Evolutionary conservation across 371 early-diverging fungal species (phyloP), one percentile per base, ranked within the genome.

Genomic region (Massospora cicadina): DNA sequence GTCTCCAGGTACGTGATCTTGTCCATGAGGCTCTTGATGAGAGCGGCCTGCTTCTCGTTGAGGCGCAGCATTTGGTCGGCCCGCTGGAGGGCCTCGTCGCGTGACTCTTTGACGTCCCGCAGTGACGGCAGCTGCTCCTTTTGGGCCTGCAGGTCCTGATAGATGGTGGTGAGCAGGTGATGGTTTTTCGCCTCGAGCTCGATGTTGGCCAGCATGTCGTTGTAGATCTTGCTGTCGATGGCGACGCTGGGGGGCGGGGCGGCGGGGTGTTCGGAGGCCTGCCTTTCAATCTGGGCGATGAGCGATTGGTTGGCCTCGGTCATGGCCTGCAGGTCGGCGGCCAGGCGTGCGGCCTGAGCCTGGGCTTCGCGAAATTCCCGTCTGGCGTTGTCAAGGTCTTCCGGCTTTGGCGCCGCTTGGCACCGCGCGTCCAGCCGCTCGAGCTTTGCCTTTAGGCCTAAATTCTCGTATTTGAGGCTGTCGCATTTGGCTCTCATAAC

Each of bases 141-240:
- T 7, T n/a, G 32, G 13, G 24, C 43, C 29, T 33, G 32, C 7
- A 63, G 55, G 17, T 63, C 63, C 29, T 33, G 13, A 26, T 63
- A 30, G 5, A 63, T 63, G 7, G 55, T 54, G 21, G 17, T 63
- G 7, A 63, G 28, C 27, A 63, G 32, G 26, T 53, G 13, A 33
- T 63, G 63, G 63, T 63, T 63, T 54, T 63, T 63, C 2, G 63
- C 27, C 29, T 63, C 63, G 5, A 63, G 63, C 27, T 63, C 43
- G 26, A 63, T 23, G 29, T 63, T 63, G 7, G 54, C 55, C 1
- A 63, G 1, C 21, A 63, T 63, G 7, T 63, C 63, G 28, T 54
- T 24, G 30, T 54, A 63, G 5, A 63, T 12, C 12, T 33, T 53
- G 28, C 2, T 13, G 55, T 63, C 63, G 17, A 63, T 25, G 17